Evolutionary conservation across 2,329 filamentous ascomycete species (phyloP).

Genomic region (Neocucurbitaria cava): DNA sequence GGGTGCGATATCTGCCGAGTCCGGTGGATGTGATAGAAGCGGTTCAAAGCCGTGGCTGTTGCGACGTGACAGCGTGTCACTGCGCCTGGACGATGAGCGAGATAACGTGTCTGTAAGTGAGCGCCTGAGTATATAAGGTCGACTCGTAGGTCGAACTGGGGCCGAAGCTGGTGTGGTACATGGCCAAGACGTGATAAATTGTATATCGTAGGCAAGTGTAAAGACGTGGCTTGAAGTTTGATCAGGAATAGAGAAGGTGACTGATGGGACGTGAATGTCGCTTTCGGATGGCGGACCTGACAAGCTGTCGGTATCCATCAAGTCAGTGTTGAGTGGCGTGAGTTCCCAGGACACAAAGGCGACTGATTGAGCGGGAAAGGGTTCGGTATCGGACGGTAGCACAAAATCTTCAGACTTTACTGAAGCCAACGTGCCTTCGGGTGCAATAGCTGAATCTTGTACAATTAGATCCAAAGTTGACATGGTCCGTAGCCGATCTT

Average conservation of each 20-base stretch:
- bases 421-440: conserved; percentile 20
- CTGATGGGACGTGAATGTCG: conserved; percentile 35
- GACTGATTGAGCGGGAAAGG: conserved; percentile 22
- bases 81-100: conserved; percentile 43
- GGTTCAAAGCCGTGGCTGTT: conserved; percentile 47
- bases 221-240: conserved; percentile 24
- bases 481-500: conserved; percentile 51
- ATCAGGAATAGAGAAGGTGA: conserved; percentile 44
- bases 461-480: conserved; percentile 37
- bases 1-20: conserved; percentile 34
- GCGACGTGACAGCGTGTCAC: conserved; percentile 34
- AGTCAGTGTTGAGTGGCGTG: conserved; percentile 27
- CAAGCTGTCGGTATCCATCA: conserved; percentile 30
- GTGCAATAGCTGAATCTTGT: conserved; percentile 43
- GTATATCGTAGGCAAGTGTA: conserved; percentile 58
- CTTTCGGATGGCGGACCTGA: conserved; percentile 20
- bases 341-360: conserved; percentile 39
- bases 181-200: conserved; percentile 62
- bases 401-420: conserved; percentile 47
- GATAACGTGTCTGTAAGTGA: conserved; percentile 33
- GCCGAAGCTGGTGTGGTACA: conserved; percentile 54
- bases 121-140: conserved; percentile 32
- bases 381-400: conserved; percentile 44
- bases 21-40: conserved; percentile 43
- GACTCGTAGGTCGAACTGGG: conserved; percentile 17